phyloP scores from a whole-genome alignment of 129 eudicot genomes.

The Glebionis coronaria region DNA sequence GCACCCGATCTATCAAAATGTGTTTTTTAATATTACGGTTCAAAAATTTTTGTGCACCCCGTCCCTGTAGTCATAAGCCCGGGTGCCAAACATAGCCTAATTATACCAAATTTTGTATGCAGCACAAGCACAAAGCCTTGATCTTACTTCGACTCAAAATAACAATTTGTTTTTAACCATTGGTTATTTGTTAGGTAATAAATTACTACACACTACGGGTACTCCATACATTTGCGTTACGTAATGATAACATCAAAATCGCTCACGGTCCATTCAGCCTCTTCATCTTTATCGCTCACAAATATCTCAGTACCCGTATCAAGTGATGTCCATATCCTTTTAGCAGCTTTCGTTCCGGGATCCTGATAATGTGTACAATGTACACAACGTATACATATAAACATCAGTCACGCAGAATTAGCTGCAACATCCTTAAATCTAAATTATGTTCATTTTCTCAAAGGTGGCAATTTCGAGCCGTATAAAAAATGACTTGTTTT shows the following conservation, averaged over 20 bases:
- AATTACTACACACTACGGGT: background rate
- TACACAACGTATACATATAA: too few species aligned
- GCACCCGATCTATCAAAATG: too few species aligned
- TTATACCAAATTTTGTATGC: too few species aligned
- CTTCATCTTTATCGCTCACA: constrained; percentile 65
- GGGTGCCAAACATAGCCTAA: too few species aligned
- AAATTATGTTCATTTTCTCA: background rate
- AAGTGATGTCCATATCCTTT: constrained; percentile 83
- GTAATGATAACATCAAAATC: constrained; percentile 81
- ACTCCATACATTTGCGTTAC: background rate
- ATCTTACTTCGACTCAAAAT: background rate
- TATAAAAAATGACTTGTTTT: too few species aligned
- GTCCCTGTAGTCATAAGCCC: too few species aligned
- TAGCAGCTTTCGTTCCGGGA: constrained; percentile 76
- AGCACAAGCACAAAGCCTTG: too few species aligned
- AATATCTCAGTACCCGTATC: constrained; percentile 89
- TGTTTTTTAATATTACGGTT: too few species aligned
- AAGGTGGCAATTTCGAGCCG: background rate
- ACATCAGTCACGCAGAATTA: too few species aligned
- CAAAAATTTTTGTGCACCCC: too few species aligned
- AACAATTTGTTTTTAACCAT: background rate
- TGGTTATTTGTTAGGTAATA: background rate
- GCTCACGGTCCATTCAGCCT: constrained; percentile 84
- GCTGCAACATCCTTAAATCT: background rate
- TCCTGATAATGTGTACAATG: constrained; percentile 40